These are phyloP conservation scores for Entonaema liquescens DNA, from an alignment of 495 filamentous ascomycete genomes.

Conservation along the genomic window DNA sequence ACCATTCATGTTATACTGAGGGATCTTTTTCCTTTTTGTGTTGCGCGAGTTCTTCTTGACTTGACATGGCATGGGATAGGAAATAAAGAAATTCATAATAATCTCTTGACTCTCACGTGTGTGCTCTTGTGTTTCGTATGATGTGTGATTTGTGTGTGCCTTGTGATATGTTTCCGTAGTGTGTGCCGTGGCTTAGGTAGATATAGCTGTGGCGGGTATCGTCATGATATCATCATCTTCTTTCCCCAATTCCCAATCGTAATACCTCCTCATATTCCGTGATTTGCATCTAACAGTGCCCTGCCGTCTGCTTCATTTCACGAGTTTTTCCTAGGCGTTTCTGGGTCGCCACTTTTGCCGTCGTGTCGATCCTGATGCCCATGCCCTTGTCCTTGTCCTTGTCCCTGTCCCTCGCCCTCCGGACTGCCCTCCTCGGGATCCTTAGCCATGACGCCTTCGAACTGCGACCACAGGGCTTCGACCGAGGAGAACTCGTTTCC, in stretches of 20 bases:
- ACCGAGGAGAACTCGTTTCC: conserved; percentile 98
- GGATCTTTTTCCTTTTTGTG: conserved; percentile 37
- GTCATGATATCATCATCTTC: conserved; percentile 17
- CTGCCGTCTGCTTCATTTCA: background rate
- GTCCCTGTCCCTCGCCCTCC: conserved; percentile 39
- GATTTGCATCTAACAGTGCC: background rate
- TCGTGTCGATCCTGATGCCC: background rate
- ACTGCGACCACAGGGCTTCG: conserved; percentile 95
- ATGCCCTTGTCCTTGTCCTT: conserved; percentile 17
- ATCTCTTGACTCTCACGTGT: background rate
- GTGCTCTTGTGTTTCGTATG: conserved; percentile 9
- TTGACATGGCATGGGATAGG: conserved; percentile 44
- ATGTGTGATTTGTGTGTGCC: background rate
- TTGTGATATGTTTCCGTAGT: conserved; percentile 4
- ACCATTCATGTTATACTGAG: conserved; percentile 38
- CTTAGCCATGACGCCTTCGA: conserved; percentile 94
- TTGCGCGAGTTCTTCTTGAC: conserved; percentile 42
- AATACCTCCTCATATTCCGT: background rate
- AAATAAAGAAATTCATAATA: conserved; percentile 46
- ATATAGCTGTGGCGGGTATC: conserved; percentile 44
- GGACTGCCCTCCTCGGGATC: conserved; percentile 60
- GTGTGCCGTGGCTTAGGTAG: conserved; percentile 16
- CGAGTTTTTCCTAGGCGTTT: background rate
- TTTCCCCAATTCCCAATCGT: conserved; percentile 2
- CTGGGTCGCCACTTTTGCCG: background rate